Conservation (phyloP, 1,284 basidiomycete species). For the Afroboletus lepidellus region DNA sequence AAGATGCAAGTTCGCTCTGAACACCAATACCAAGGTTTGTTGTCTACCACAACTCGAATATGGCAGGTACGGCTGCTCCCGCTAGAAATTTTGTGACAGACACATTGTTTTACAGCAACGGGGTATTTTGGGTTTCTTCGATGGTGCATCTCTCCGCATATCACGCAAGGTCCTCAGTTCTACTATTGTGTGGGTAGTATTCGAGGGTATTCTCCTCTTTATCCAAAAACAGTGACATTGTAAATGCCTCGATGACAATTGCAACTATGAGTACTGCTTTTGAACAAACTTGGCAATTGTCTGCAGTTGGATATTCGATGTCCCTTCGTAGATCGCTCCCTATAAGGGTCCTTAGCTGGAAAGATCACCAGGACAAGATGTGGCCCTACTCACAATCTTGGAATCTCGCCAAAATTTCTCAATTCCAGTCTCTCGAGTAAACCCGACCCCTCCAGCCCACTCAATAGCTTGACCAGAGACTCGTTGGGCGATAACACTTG, state of each 20-base stretch:
- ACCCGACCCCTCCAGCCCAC: slow-evolving; percentile 95
- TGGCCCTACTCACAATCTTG: slow-evolving; percentile 74
- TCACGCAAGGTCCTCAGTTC: slow-evolving; percentile 88
- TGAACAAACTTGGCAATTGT: slow-evolving; percentile 94
- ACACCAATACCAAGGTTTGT: slow-evolving; percentile 67
- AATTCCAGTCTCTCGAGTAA: slow-evolving; percentile 91
- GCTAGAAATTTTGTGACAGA: neutral
- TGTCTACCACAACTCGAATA: slow-evolving; percentile 62
- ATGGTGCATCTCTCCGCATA: slow-evolving; percentile 80
- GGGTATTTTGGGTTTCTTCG: slow-evolving; percentile 78
- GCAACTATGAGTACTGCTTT: slow-evolving; percentile 62
- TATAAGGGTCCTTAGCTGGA: slow-evolving; percentile 31
- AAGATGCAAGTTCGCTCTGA: slow-evolving; percentile 84
- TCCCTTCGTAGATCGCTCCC: slow-evolving; percentile 95
- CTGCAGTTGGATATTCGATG: slow-evolving; percentile 94
- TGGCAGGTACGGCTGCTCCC: slow-evolving; percentile 50
- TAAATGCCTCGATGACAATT: neutral
- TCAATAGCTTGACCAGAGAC: slow-evolving; percentile 92
- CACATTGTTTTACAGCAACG: slow-evolving; percentile 50
- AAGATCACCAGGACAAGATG: neutral
- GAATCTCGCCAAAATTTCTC: slow-evolving; percentile 96
- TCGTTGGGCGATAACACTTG: slow-evolving; percentile 85
- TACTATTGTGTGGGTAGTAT: slow-evolving; percentile 90
- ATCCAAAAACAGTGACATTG: slow-evolving; percentile 38
- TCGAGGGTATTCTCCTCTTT: slow-evolving; percentile 76